Percentiles rank a stretch among this genome's conserved stretches.
These are phyloP conservation scores for Colletotrichum sojae DNA, from an alignment of 2,329 filamentous ascomycete genomes.

Conservation along the genomic window DNA sequence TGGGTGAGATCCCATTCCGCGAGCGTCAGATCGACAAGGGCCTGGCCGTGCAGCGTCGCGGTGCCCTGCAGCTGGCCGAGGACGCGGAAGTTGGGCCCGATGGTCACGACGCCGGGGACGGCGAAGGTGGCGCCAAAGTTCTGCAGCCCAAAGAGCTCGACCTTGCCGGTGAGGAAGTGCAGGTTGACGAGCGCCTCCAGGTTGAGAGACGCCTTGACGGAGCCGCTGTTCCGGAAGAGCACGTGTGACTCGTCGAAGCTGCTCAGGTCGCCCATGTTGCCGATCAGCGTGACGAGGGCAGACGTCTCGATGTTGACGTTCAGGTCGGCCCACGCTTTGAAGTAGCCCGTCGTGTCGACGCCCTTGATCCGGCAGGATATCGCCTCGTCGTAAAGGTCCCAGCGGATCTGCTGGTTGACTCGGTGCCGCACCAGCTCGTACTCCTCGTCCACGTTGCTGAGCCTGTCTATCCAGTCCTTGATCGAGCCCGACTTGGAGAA, in stretches of 20 bases:
- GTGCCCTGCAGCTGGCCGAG: conserved; percentile 37
- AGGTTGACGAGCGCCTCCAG: conserved; percentile 33
- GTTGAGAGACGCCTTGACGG: conserved; percentile 28
- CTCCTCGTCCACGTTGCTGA: conserved; percentile 25
- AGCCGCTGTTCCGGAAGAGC: conserved; percentile 38
- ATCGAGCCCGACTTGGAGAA: conserved; percentile 21
- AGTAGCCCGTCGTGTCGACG: not conserved
- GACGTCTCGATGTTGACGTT: conserved; percentile 34
- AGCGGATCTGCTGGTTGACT: conserved; percentile 13
- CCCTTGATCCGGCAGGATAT: conserved; percentile 17
- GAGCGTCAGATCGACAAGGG: conserved; percentile 6
- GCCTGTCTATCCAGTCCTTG: conserved; percentile 32
- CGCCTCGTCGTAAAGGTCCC: conserved; percentile 26
- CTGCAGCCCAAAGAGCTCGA: conserved; percentile 42
- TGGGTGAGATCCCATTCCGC: conserved; percentile 20
- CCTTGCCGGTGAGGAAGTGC: conserved; percentile 35
- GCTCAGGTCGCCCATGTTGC: conserved; percentile 30
- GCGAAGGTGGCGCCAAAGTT: conserved; percentile 47
- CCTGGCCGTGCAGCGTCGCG: conserved; percentile 10
- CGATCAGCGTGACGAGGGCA: conserved; percentile 35
- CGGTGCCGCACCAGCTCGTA: conserved; percentile 24
- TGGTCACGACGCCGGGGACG: conserved; percentile 48
- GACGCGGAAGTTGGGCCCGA: conserved; percentile 49
- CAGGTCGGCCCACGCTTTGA: conserved; percentile 9
- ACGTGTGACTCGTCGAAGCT: conserved; percentile 33